A percentile compares a stretch with the other conserved stretches of the same genome.
phyloP scores from a whole-genome alignment of 495 filamentous ascomycete genomes.

The Acidomyces sp. region DNA sequence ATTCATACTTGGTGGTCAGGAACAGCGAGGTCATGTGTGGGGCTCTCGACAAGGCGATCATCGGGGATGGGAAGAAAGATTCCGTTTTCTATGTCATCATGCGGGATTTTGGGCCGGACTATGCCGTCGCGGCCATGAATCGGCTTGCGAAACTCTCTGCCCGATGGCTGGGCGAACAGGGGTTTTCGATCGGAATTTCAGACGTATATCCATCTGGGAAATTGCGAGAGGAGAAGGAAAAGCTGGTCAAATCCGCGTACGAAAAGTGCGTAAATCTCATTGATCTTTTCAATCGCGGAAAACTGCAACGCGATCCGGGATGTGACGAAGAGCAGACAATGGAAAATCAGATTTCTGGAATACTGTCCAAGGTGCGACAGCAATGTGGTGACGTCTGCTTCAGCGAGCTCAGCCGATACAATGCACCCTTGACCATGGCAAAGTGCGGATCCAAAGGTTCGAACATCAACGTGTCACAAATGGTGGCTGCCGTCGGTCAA shows the following conservation, averaged over 20 bases:
- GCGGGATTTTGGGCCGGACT: conserved; percentile 81
- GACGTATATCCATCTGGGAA: conserved; percentile 72
- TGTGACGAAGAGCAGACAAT: conserved; percentile 85
- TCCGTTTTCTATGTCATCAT: conserved; percentile 94
- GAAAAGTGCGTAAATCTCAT: conserved; percentile 75
- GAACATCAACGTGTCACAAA: conserved; percentile 95
- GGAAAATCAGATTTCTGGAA: conserved; percentile 80
- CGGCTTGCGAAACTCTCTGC: conserved; percentile 81
- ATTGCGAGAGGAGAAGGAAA: conserved; percentile 56
- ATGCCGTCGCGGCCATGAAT: conserved; percentile 87
- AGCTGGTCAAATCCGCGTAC: conserved; percentile 68
- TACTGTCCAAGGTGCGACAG: conserved; percentile 79
- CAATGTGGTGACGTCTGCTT: conserved; percentile 87
- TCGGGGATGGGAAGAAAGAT: conserved; percentile 94
- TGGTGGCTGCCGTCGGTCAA: conserved; percentile 94
- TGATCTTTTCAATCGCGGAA: conserved; percentile 58
- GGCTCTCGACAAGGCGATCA: conserved; percentile 91
- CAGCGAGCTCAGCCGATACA: conserved; percentile 73
- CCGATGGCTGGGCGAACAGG: conserved; percentile 73
- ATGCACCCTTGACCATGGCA: conserved; percentile 92
- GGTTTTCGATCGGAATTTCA: conserved; percentile 90
- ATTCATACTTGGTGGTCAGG: conserved; percentile 78
- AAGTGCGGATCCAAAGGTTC: conserved; percentile 93
- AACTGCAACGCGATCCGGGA: conserved; percentile 69
- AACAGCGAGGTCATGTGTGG: conserved; percentile 98